Evolutionary conservation across 2,329 filamentous ascomycete species (phyloP).

Genomic region (Ophiostoma sp.): DNA sequence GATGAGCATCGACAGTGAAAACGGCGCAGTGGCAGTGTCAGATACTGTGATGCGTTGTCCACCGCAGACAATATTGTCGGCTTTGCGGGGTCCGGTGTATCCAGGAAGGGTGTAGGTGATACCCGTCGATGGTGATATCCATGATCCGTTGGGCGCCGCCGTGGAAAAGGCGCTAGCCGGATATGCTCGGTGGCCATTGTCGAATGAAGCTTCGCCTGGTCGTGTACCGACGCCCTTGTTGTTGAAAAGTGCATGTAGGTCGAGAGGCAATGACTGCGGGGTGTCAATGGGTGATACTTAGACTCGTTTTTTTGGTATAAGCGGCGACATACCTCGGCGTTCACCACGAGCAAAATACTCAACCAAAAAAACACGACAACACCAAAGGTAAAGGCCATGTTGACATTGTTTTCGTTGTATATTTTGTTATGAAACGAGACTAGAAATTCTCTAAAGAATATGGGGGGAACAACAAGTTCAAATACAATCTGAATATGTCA

Average conservation of each 20-base stretch:
- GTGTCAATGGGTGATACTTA: too few species aligned
- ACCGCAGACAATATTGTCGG: slow-evolving; percentile 47
- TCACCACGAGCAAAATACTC: not conserved
- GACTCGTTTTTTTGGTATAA: too few species aligned
- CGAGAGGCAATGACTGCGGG: slow-evolving; percentile 34
- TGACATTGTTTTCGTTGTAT: not conserved
- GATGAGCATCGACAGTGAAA: slow-evolving; percentile 27
- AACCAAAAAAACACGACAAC: not conserved
- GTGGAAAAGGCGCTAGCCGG: slow-evolving; percentile 33
- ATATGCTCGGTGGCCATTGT: slow-evolving; percentile 45
- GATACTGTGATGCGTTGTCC: slow-evolving; percentile 37
- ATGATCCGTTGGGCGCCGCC: not conserved
- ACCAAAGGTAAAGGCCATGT: not conserved
- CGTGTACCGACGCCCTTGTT: slow-evolving; percentile 49
- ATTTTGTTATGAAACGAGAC: not conserved
- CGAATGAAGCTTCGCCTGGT: slow-evolving; percentile 49
- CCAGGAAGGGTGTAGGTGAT: slow-evolving; percentile 46
- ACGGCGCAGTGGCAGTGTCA: slow-evolving; percentile 19
- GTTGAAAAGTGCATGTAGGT: slow-evolving; percentile 44
- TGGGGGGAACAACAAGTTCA: too few species aligned
- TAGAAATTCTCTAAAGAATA: not conserved
- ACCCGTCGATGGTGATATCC: slow-evolving; percentile 38
- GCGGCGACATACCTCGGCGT: not conserved
- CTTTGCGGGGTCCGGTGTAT: slow-evolving; percentile 37
- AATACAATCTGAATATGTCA: too few species aligned